Evolutionary conservation across 495 filamentous ascomycete genomes (phyloP), one percentile per base, ranked within the genome.

Genomic region (Penicillium odoratum): DNA sequence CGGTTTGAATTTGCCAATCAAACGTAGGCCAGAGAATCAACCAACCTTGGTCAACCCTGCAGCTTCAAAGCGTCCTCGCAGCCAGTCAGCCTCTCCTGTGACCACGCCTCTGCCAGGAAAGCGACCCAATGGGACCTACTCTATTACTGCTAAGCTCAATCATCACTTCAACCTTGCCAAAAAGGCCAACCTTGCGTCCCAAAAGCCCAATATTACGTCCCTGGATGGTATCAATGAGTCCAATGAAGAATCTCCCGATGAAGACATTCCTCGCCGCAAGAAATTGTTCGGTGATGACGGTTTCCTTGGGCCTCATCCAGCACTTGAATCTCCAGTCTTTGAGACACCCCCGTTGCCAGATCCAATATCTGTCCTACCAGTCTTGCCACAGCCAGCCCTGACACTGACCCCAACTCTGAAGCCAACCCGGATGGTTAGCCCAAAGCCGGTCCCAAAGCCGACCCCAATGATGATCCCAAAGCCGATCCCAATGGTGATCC

Each of bases 211-310:
- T 7, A 16, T 40, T 40, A 3, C 15, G 3, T 13, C 6, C 13
- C 9, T 13, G 1, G 4, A 13, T 36, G 33, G 33, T 16, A 5
- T 40, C 15, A 16, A 40, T 40, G 38, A 16, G 15, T 15, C 4
- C 13, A 40, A 40, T 16, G 38, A 40, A 36, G 26, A 44, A n/a
- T 16, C 26, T 26, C 18, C 45, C 25, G 15, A 34, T 16, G 38
- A 40, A 36, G 26, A 18, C 3, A 7, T 25, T 26, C 18, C 45
- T 10, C 13, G 18, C 7, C 67, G 36, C 10, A 85, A 83, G 64
- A 78, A 78, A 51, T 67, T 85, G 51, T 84, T 85, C 55, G 82
- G 82, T 3, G 67, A 76, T 31, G 68, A 77, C 28, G 82, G 81
- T 47, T 82, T 75, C 75, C 75, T 84, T 46, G 77, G 48, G 11